Evolutionary conservation across 1,284 basidiomycete genomes (phyloP), one percentile per base, ranked within the genome.

Genomic region (Hymenochaete sp.): DNA sequence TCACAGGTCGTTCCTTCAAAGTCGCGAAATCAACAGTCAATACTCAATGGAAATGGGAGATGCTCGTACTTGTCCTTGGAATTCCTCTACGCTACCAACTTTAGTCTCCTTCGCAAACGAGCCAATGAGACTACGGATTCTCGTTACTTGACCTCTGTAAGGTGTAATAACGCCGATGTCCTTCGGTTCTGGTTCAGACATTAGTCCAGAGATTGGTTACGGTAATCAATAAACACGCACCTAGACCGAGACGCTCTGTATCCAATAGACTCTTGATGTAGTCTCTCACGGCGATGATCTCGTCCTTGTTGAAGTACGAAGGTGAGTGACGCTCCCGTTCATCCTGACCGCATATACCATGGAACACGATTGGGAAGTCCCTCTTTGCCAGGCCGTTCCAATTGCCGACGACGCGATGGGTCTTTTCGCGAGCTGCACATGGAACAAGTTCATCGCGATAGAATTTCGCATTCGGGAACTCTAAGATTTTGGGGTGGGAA

Each of bases 71-170:
- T 78, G 73, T 21, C 77, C 77, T 57, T 79, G 77, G 58, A 76
- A 79, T 47, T 77, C 75, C 52, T 79, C 77, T 0, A 78, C 76
- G 22, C 71, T 73, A 5, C 73, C 77, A 29, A 79, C 71, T 52
- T 71, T 75, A 24, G 76, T 63, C 2, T 57, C 65, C 19, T 62
- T 60, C 0, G 66, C 62, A 1, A 57, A 53, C 9, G 47, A 50
- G 10, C 53, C 52, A 13, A 78, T 54, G 1, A 61, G 48, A 5
- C 49, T 55, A 6, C 72, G 62, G 19, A 79, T 67, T 50, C 71
- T 72, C 13, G 59, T 57, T 18, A 67, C 68, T 53, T 79, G 77
- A 0, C 72, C 71, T 40, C 71, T 66, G 52, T 79, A 79, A 1
- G 77, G 75, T 0, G 74, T 53, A 36, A 78, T 73, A 13, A 79